Percentiles rank a stretch among this genome's conserved stretches.
phyloP scores from a whole-genome alignment of 1,284 basidiomycete species.

The Malassezia furfur region DNA sequence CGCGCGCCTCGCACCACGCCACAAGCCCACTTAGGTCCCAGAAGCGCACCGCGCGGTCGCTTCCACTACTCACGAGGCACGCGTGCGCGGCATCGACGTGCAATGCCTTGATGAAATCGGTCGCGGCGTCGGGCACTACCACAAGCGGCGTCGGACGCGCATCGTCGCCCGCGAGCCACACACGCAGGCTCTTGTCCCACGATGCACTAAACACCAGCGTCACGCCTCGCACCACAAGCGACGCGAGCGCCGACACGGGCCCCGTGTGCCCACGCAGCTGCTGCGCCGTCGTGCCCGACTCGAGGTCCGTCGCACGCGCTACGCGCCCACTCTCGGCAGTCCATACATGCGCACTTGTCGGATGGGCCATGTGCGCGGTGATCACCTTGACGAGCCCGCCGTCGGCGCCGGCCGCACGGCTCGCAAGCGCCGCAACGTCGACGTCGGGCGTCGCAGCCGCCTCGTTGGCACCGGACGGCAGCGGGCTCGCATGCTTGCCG shows the following conservation, averaged over 20 bases:
- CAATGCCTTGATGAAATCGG: conserved; percentile 24
- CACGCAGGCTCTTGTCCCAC: conserved; percentile 18
- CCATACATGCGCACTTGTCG: not conserved
- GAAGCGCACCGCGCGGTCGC: conserved; percentile 16
- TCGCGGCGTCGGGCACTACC: conserved; percentile 9
- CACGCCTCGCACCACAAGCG: not conserved
- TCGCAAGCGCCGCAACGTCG: conserved; percentile 8
- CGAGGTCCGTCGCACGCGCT: conserved; percentile 13
- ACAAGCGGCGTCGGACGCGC: not conserved
- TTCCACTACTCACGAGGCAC: conserved; percentile 18
- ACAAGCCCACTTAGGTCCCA: conserved; percentile 14
- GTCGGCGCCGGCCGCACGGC: conserved; percentile 13
- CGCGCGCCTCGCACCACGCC: not conserved
- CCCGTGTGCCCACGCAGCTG: conserved; percentile 14
- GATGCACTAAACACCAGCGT: conserved; percentile 15
- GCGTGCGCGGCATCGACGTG: conserved; percentile 6
- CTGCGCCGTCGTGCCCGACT: conserved; percentile 10
- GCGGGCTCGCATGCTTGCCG: conserved; percentile 1
- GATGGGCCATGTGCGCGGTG: not conserved
- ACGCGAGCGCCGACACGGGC: conserved; percentile 17
- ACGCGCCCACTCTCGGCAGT: conserved; percentile 19
- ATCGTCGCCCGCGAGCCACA: conserved; percentile 7
- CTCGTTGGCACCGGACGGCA: not conserved
- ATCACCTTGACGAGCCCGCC: conserved; percentile 14
- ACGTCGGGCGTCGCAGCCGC: not conserved